Evolutionary conservation across 2,329 filamentous ascomycete genomes (phyloP).

Genomic region (Aureobasidium sp.): DNA sequence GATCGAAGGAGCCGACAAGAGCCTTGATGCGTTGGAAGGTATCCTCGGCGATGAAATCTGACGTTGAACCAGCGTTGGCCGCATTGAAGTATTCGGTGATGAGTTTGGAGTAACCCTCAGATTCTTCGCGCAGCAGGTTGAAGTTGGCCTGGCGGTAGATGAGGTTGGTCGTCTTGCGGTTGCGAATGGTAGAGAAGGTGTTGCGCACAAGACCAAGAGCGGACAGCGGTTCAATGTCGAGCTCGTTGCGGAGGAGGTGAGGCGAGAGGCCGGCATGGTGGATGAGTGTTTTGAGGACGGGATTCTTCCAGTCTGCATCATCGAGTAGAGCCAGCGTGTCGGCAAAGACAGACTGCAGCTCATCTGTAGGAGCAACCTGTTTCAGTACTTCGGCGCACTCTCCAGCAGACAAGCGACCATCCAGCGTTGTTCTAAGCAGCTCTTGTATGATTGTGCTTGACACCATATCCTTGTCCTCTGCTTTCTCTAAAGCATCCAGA

Average conservation of each 20-base stretch:
- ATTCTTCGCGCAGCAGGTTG: conserved; percentile 89
- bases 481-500: conserved; percentile 56
- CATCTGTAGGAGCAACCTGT: conserved; percentile 55
- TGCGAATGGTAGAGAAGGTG: conserved; percentile 76
- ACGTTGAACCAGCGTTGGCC: conserved; percentile 47
- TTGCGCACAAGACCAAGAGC: conserved; percentile 72
- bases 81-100: conserved; percentile 93
- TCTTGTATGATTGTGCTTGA: conserved; percentile 76
- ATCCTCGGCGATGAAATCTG: conserved; percentile 66
- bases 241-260: conserved; percentile 65
- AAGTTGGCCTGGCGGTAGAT: conserved; percentile 96
- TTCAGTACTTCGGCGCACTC: conserved; percentile 68
- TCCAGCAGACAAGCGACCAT: conserved; percentile 56
- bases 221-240: conserved; percentile 73
- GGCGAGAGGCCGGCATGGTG: conserved; percentile 65
- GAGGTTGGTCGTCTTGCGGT: conserved; percentile 84
- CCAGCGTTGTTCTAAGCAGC: conserved; percentile 67
- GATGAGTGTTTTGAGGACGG: conserved; percentile 60
- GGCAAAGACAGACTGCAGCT: conserved; percentile 59
- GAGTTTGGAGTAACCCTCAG: conserved; percentile 93
- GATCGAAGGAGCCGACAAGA: conserved; percentile 90
- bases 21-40: conserved; percentile 90
- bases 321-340: conserved; percentile 75
- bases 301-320: conserved; percentile 57
- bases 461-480: conserved; percentile 58